These are phyloP conservation scores for Wickerhamomyces sp. DNA, from an alignment of 1,139 yeast genomes.

Conservation along the genomic window DNA sequence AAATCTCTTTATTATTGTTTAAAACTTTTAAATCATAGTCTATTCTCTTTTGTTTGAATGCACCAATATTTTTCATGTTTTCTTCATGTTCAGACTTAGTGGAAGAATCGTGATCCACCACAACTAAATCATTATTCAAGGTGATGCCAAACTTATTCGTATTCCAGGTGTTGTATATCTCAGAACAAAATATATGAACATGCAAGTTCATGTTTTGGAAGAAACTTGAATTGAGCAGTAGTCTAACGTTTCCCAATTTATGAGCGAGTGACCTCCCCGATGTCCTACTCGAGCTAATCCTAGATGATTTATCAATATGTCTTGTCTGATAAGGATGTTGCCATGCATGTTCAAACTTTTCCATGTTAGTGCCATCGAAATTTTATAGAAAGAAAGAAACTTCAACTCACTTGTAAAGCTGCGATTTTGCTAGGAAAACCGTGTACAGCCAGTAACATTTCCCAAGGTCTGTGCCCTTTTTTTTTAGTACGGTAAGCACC, in stretches of 20 bases:
- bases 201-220: constrained; percentile 39
- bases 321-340: constrained; percentile 68
- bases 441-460: constrained; percentile 53
- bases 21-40: constrained; percentile 15
- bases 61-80: constrained; percentile 20
- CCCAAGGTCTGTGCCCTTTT: constrained; percentile 66
- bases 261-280: constrained; percentile 41
- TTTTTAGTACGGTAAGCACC: constrained; percentile 67
- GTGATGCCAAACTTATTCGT: constrained; percentile 28
- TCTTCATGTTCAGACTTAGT: constrained; percentile 16
- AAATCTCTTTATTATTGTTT: constrained; percentile 21
- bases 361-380: not conserved
- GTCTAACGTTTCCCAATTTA: constrained; percentile 47
- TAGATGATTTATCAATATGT: constrained; percentile 38
- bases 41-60: constrained; percentile 18
- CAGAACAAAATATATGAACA: constrained; percentile 36
- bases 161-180: constrained; percentile 28
- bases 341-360: constrained; percentile 60
- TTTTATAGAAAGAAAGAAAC: constrained; percentile 21
- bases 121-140: constrained; percentile 16
- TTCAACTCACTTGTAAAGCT: constrained; percentile 53
- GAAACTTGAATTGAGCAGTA: constrained; percentile 38
- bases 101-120: constrained; percentile 8
- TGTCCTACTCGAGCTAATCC: constrained; percentile 29
- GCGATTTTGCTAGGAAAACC: constrained; percentile 71